Conservation (phyloP, 139 green algal genomes). For the Dunaliella primolecta region DNA sequence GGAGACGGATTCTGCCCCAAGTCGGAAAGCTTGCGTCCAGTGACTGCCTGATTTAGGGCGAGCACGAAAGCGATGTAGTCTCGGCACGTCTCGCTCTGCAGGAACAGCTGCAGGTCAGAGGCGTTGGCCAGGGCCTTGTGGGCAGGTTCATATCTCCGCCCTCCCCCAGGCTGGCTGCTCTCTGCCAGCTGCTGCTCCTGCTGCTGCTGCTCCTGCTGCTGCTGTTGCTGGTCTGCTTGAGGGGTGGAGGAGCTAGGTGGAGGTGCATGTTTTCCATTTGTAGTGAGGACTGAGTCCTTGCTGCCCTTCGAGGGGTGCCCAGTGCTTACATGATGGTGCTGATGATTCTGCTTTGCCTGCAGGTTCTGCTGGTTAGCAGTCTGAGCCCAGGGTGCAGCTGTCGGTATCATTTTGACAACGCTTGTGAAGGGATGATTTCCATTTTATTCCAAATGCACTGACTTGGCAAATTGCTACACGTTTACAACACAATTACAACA, state of each 20-base stretch:
- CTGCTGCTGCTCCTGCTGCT: background rate
- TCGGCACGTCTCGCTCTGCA: constrained; percentile 37
- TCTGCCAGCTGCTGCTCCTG: background rate
- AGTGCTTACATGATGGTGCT: background rate
- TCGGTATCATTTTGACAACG: background rate
- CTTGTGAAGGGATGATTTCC: background rate
- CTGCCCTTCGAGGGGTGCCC: background rate
- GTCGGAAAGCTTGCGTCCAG: constrained; percentile 12
- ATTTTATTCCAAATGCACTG: no score
- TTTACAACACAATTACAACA: background rate
- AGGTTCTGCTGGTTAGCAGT: background rate
- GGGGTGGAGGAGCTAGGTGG: background rate
- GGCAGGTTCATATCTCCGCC: constrained; percentile 18
- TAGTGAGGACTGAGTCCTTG: background rate
- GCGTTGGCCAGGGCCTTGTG: constrained; percentile 33
- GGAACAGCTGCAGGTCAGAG: constrained; percentile 53
- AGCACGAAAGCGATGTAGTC: constrained; percentile 86
- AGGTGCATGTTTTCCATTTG: background rate
- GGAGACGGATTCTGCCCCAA: constrained; percentile 2
- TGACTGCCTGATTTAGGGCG: constrained; percentile 63
- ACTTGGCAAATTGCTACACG: background rate
- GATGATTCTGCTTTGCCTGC: no score
- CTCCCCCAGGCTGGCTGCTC: no score
- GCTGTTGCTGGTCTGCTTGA: background rate
- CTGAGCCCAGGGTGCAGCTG: background rate